Percentiles rank a stretch among this genome's conserved stretches.
Conservation (phyloP, 2,329 filamentous ascomycete genomes). For the Pseudogymnoascus sp. region DNA sequence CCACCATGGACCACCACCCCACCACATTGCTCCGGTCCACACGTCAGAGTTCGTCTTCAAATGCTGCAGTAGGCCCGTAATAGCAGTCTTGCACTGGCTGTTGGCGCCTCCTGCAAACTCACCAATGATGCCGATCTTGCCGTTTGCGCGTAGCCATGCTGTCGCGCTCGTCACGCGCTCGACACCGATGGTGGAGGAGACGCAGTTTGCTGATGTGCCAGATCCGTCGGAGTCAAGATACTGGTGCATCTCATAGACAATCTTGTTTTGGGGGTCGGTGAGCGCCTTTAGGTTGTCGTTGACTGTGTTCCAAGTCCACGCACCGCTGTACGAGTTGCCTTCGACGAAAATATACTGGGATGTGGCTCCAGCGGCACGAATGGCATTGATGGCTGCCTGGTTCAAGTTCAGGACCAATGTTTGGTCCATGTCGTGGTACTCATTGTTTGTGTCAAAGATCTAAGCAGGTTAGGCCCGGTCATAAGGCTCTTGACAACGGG, state of each 20-base stretch:
- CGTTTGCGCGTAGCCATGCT: conserved; percentile 45
- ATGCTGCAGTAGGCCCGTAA: conserved; percentile 42
- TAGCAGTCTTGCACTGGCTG: conserved; percentile 39
- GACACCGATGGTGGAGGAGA: conserved; percentile 44
- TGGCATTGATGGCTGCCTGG: conserved; percentile 38
- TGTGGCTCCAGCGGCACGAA: conserved; percentile 37
- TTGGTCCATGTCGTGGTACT: conserved; percentile 37
- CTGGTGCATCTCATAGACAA: conserved; percentile 56
- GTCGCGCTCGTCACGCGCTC: conserved; percentile 45
- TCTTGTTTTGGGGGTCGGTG: conserved; percentile 44
- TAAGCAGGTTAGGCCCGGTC: neutral
- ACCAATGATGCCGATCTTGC: conserved; percentile 45
- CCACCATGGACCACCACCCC: conserved; percentile 49
- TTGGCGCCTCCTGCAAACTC: conserved; percentile 49
- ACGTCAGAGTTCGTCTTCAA: conserved; percentile 42
- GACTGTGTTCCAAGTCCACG: conserved; percentile 42
- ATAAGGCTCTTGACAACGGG: conserved; percentile 31
- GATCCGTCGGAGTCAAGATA: conserved; percentile 51
- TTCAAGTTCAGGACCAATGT: conserved; percentile 35
- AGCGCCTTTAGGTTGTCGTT: conserved; percentile 40
- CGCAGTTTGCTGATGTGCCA: conserved; percentile 43
- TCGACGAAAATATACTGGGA: conserved; percentile 53
- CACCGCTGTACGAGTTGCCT: conserved; percentile 42
- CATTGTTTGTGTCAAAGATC: conserved; percentile 39
- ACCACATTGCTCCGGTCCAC: conserved; percentile 45